phyloP scores from a whole-genome alignment of 148 eudicot genomes.

The Drosera capensis region DNA sequence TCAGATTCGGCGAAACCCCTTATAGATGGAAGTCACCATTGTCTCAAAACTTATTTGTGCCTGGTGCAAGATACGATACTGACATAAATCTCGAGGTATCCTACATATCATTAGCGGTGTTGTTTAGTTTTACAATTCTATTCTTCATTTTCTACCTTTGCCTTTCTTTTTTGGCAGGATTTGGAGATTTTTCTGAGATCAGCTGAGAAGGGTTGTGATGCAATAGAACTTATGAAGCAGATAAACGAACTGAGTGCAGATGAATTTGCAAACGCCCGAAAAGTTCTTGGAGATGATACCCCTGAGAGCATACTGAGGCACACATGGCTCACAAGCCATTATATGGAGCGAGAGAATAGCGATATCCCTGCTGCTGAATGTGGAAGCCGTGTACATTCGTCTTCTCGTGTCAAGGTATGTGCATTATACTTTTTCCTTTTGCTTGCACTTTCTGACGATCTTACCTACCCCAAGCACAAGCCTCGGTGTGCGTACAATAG shows the following conservation, averaged over 20 bases:
- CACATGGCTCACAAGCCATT: constrained; percentile 19
- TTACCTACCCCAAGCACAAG: no score
- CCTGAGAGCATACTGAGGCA: constrained; percentile 54
- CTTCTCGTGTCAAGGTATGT: no score
- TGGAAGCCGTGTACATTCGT: constrained; percentile 13
- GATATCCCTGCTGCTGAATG: constrained; percentile 10
- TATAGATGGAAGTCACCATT: constrained; percentile 92
- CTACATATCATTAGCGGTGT: not conserved
- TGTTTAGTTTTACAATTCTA: not conserved
- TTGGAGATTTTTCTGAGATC: constrained; percentile 72
- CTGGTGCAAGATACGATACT: constrained; percentile 68
- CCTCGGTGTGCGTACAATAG: no score
- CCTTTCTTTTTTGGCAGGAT: constrained; percentile 31
- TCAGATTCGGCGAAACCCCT: constrained; percentile 73
- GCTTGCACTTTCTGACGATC: no score
- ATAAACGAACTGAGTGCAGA: constrained; percentile 64
- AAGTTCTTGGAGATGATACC: constrained; percentile 75
- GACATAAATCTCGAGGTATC: constrained; percentile 78
- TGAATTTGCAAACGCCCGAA: constrained; percentile 72
- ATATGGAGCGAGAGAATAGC: constrained; percentile 17
- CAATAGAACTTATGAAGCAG: constrained; percentile 79
- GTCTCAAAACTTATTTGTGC: constrained; percentile 55
- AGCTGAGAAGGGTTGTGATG: constrained; percentile 58
- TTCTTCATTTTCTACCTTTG: not conserved
- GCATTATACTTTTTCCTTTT: no score